Base-by-base conservation (phyloP, 1,284 basidiomycete species). In the Coniferiporia weirii region DNA sequence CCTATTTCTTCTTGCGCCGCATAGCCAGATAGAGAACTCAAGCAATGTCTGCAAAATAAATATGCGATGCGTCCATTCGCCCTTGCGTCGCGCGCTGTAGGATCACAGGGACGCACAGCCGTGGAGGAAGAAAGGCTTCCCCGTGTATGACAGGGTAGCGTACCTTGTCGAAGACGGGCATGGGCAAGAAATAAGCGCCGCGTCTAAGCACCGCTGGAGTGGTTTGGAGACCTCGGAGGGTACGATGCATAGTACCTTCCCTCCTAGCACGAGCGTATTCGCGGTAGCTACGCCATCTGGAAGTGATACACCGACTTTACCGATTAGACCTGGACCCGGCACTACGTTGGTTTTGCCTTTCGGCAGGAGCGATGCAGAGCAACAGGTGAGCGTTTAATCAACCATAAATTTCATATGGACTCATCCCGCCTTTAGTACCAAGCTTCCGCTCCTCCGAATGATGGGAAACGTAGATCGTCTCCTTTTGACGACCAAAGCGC, bases 81-180 rank as follows among this genome's bases (percentile, higher is more conserved):
- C 27, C 27, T 27, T 5, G 27, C 5, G 27, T 5, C 5, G 27
- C 27, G 27, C n/a, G n/a, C n/a, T n/a, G n/a, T 27, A 60, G 59
- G 49, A 48, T 7, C 59, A 60, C 27, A 44, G 50, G 12, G 59
- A 60, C 19, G 59, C 59, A 7, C 59, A 60, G 19, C 59, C 59
- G 2, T 60, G 59, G 59, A 47, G 54, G 4, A 56, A 56, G 44
- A 60, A 60, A 43, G n/a, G 20, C 12, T 60, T 60, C 48, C 40
- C 59, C 3, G 54, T 38, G 19, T 60, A 60, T 40, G 48, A 43
- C n/a, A 27, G 59, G 3, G 54, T 56, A 4, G 48, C 47, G 12
- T 52, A 36, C 32, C 54, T 59, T 17, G 45, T 53, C 19, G 57
- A 59, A 45, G 52, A 59, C 35, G 57, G 47, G 22, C 6, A 48